phyloP scores from a whole-genome alignment of 139 green algal genomes.

The Edaphochlamys debaryana region DNA sequence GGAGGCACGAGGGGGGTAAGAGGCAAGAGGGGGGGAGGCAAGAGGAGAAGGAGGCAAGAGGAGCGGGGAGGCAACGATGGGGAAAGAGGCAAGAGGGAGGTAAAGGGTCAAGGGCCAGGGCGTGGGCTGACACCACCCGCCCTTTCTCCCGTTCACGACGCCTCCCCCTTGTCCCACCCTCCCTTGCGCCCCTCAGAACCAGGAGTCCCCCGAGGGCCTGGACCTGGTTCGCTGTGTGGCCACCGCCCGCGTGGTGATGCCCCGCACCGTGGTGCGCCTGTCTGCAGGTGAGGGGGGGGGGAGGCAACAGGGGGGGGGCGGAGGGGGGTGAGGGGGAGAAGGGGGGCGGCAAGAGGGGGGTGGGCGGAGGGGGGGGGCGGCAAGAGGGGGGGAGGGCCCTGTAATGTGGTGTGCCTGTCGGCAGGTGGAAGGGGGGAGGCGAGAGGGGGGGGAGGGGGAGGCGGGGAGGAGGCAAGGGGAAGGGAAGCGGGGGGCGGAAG shows the following conservation, averaged over 20 bases:
- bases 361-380: too few species aligned
- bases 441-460: neutral
- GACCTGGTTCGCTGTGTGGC: slow-evolving; percentile 96
- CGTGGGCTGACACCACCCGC: too few species aligned
- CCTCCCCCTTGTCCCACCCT: neutral
- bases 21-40: too few species aligned
- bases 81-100: too few species aligned
- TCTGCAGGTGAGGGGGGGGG: too few species aligned
- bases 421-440: too few species aligned
- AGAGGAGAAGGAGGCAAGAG: neutral
- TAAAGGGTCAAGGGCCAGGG: too few species aligned
- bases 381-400: too few species aligned
- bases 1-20: neutral
- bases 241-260: slow-evolving; percentile 96
- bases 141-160: too few species aligned
- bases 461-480: too few species aligned
- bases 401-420: too few species aligned
- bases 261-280: slow-evolving; percentile 89
- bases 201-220: slow-evolving; percentile 64
- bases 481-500: neutral
- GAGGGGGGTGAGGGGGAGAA: slow-evolving; percentile 67
- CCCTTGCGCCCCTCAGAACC: slow-evolving; percentile 42
- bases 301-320: too few species aligned
- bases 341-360: neutral
- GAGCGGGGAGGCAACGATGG: neutral